Evolutionary conservation across 208 protist species (phyloP).

Genomic region (Wallacemonas sp.): DNA sequence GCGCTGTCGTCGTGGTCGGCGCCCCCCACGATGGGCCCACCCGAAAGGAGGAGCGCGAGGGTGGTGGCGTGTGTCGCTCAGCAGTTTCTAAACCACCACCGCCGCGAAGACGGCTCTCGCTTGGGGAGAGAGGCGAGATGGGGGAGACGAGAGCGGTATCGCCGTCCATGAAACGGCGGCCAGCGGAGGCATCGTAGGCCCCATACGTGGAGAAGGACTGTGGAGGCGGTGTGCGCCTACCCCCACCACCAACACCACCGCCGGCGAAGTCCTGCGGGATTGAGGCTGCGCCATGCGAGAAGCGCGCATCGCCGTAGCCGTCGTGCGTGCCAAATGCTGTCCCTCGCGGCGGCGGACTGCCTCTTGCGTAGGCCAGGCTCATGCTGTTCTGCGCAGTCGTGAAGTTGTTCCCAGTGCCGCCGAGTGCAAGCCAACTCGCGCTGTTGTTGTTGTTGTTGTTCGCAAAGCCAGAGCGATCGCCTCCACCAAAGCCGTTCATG

Average conservation of each 20-base stretch:
- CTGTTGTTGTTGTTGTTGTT: constrained; percentile 11
- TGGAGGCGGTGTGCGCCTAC: neutral
- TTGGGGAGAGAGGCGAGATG: constrained; percentile 14
- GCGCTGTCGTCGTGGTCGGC: neutral
- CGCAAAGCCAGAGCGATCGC: neutral
- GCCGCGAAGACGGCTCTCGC: neutral
- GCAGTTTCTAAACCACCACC: neutral
- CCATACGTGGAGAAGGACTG: neutral
- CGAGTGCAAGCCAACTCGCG: constrained; percentile 1
- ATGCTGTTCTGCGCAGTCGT: neutral
- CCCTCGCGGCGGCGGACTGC: neutral
- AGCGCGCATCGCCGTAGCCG: no score
- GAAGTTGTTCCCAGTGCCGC: neutral
- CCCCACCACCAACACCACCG: neutral
- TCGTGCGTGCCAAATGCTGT: neutral
- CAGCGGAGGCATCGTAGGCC: neutral
- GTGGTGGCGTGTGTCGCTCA: neutral
- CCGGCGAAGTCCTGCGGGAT: neutral
- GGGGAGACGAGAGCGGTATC: constrained; percentile 14
- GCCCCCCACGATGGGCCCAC: no score
- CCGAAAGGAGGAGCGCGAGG: constrained; percentile 13
- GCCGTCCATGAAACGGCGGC: constrained; percentile 1
- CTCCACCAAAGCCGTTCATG: neutral
- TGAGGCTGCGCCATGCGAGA: no score
- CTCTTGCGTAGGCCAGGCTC: neutral